Conservation (phyloP, 345 rosid genomes). For the Odontarrhena argentea region DNA sequence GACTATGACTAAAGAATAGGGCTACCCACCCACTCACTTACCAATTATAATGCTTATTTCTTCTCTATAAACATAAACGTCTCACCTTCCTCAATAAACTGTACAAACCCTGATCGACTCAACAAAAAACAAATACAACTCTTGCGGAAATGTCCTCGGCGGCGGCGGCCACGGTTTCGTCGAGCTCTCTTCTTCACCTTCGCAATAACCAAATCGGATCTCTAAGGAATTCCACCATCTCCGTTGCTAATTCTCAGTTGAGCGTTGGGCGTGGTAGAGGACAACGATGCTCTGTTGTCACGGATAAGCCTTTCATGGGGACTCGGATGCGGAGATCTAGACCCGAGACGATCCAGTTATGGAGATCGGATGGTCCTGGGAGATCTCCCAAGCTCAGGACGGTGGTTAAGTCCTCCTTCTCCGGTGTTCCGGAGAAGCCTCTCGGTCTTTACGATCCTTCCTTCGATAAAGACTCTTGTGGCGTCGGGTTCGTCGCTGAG, state of each 20-base stretch:
- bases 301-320: conserved; percentile 60
- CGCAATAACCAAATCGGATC: conserved; percentile 42
- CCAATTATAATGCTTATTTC: conserved; percentile 15
- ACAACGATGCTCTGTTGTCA: conserved; percentile 43
- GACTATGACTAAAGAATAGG: no score
- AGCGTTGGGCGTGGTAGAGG: conserved; percentile 36
- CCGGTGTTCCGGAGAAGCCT: conserved; percentile 90
- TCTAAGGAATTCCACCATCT: conserved; percentile 32
- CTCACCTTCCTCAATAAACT: background rate
- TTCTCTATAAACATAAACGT: conserved; percentile 10
- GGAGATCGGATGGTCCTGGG: conserved; percentile 87
- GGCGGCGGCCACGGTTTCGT: conserved; percentile 35
- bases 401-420: conserved; percentile 70
- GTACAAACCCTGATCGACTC: background rate
- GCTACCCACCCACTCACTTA: background rate
- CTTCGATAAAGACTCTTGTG: conserved; percentile 95
- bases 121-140: no score
- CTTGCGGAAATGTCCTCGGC: no score
- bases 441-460: conserved; percentile 94
- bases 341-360: conserved; percentile 60
- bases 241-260: conserved; percentile 43
- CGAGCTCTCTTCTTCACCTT: conserved; percentile 49
- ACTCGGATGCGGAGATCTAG: conserved; percentile 50
- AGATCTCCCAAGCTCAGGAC: conserved; percentile 67
- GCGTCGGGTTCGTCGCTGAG: conserved; percentile 98